Conservation (phyloP, 305 asterid species). For the Euphrasia arctica region DNA sequence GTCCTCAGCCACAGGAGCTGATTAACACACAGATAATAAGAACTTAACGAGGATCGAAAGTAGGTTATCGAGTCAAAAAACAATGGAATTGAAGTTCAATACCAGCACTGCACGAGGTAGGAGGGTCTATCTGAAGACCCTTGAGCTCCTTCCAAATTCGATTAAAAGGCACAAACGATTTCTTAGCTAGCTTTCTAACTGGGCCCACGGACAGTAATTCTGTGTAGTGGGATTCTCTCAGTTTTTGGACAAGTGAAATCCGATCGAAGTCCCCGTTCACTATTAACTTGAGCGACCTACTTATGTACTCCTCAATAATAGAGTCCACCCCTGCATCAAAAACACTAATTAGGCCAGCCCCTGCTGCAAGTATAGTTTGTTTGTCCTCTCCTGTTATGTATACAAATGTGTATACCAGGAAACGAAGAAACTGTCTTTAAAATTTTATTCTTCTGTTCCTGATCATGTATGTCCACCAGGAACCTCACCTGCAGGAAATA, state of each 20-base stretch:
- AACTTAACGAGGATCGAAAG: not conserved
- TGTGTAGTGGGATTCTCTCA: not conserved
- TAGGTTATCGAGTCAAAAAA: no score
- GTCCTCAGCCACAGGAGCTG: constrained; percentile 93
- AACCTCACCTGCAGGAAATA: not conserved
- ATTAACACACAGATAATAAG: constrained; percentile 15
- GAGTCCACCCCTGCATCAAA: not conserved
- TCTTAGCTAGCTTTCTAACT: constrained; percentile 17
- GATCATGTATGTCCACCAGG: not conserved
- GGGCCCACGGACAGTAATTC: no score
- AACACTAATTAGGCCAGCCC: not conserved
- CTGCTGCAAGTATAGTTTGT: no score
- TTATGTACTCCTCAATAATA: no score
- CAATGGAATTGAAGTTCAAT: constrained; percentile 5
- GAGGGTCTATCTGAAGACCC: constrained; percentile 85
- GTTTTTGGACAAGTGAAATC: not conserved
- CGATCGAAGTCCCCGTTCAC: not conserved
- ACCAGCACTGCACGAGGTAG: constrained; percentile 96
- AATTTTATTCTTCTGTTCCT: not conserved
- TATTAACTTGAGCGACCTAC: not conserved
- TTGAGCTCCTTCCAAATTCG: constrained; percentile 78
- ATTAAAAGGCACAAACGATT: constrained; percentile 76
- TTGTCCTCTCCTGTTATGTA: no score
- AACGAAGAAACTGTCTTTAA: not conserved
- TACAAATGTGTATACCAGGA: not conserved